phyloP scores from a whole-genome alignment of 768 basidiomycete species.

The Candolleomyces aberdarensis region DNA sequence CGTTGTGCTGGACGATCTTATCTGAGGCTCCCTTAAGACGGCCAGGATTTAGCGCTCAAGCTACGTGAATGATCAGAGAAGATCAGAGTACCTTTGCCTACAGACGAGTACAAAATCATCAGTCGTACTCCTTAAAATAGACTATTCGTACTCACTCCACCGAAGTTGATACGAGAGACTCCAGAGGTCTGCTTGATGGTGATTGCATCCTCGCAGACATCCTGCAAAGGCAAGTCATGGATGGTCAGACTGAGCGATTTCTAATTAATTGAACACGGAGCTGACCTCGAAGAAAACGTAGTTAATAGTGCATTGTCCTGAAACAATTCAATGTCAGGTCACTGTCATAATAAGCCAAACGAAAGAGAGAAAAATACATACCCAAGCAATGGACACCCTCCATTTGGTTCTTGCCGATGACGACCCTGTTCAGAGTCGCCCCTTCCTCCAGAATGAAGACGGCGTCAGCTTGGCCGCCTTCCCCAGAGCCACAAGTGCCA shows the following conservation, averaged over 20 bases:
- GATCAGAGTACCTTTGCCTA: conserved; percentile 25
- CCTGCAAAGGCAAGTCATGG: conserved; percentile 10
- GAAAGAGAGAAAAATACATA: conserved; percentile 4
- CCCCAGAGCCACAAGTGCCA: conserved; percentile 32
- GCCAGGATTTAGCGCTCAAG: too few relatives aligned
- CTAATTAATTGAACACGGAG: not conserved
- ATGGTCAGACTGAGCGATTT: not conserved
- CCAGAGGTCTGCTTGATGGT: conserved; percentile 39
- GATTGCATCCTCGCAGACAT: conserved; percentile 38
- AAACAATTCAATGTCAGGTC: not conserved
- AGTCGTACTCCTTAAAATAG: not conserved
- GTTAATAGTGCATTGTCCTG: conserved; percentile 28
- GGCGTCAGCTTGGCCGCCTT: conserved; percentile 37
- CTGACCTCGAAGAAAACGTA: conserved; percentile 29
- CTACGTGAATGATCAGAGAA: not conserved
- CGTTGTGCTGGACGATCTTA: conserved; percentile 38
- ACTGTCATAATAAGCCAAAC: too few relatives aligned
- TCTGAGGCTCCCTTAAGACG: conserved; percentile 27
- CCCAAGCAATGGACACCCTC: conserved; percentile 41
- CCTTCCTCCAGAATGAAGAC: conserved; percentile 40
- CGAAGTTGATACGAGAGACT: conserved; percentile 34
- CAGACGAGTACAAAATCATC: not conserved
- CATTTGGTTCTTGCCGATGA: conserved; percentile 38
- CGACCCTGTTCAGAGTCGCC: conserved; percentile 36
- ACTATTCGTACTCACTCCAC: conserved; percentile 26